These are phyloP conservation scores for Filobasidium uniguttulatum DNA, from an alignment of 1,284 basidiomycete species.

Conservation along the genomic window DNA sequence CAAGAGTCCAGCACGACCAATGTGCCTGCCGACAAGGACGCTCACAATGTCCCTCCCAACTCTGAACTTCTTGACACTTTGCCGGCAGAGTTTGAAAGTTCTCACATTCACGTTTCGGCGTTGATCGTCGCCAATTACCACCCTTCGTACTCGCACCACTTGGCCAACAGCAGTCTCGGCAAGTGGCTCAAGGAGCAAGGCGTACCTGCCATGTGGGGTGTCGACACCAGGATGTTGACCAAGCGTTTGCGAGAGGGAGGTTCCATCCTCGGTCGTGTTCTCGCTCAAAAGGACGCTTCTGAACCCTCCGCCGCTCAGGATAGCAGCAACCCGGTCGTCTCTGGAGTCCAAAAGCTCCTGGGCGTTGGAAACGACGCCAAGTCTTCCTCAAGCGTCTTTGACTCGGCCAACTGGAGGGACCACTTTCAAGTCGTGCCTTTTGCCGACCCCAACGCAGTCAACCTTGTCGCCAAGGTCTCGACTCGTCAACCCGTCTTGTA, in stretches of 20 bases:
- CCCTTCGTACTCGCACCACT: conserved; percentile 87
- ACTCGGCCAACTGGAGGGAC: conserved; percentile 53
- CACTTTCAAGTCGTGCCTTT: conserved; percentile 72
- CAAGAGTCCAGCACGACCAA: conserved; percentile 35
- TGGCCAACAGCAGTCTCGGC: conserved; percentile 75
- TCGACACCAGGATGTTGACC: conserved; percentile 93
- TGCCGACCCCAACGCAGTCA: conserved; percentile 74
- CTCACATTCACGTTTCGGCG: conserved; percentile 81
- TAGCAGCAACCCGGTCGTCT: conserved; percentile 23
- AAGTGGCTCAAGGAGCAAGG: conserved; percentile 92
- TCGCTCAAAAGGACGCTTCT: conserved; percentile 47
- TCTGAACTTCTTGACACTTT: conserved; percentile 45
- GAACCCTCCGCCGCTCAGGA: conserved; percentile 23
- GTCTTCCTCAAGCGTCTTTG: conserved; percentile 21
- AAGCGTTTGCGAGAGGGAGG: conserved; percentile 93
- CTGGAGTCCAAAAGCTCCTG: conserved; percentile 34
- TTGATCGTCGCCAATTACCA: conserved; percentile 91
- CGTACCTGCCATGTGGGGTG: conserved; percentile 87
- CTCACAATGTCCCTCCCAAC: conserved; percentile 31
- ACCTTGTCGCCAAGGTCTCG: conserved; percentile 86
- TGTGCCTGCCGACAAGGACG: conserved; percentile 30
- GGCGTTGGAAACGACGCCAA: conserved; percentile 22
- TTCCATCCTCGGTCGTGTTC: conserved; percentile 72
- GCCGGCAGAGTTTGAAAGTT: conserved; percentile 80
- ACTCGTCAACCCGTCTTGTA: conserved; percentile 55